These are phyloP conservation scores for Penicillium crystallinum DNA, from an alignment of 495 filamentous ascomycete species.

Conservation along the genomic window DNA sequence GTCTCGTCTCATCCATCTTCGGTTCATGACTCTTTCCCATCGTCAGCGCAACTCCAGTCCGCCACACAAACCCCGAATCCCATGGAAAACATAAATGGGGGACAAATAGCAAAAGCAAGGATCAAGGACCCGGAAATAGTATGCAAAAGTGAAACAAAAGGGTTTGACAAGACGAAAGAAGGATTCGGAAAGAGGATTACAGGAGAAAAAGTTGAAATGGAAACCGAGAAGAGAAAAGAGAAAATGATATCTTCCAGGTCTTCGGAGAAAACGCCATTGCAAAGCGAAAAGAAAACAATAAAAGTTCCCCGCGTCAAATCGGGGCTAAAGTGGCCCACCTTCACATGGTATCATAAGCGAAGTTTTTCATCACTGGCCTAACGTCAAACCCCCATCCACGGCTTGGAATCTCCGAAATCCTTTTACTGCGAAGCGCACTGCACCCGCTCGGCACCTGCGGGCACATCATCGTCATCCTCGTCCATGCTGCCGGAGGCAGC, in stretches of 20 bases:
- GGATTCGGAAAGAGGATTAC: constrained; percentile 10
- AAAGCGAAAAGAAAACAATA: constrained; percentile 32
- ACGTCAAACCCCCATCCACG: constrained; percentile 12
- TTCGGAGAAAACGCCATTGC: constrained; percentile 40
- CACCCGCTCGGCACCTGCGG: constrained; percentile 81
- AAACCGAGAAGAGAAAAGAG: constrained; percentile 7
- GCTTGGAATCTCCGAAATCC: constrained; percentile 9
- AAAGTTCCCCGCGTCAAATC: constrained; percentile 7
- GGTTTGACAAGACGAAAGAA: neutral
- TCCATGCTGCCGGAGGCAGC: constrained; percentile 64
- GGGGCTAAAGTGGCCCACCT: constrained; percentile 13
- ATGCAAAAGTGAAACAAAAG: constrained; percentile 11
- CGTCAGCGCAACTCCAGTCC: constrained; percentile 12
- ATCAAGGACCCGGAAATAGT: constrained; percentile 1
- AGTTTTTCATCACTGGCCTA: constrained; percentile 31
- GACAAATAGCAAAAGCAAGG: constrained; percentile 1
- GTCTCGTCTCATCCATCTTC: constrained; percentile 10
- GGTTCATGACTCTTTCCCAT: constrained; percentile 15
- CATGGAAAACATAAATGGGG: constrained; percentile 6
- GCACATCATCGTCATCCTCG: constrained; percentile 73
- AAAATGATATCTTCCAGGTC: constrained; percentile 30
- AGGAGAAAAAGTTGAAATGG: constrained; percentile 4
- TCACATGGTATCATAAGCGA: constrained; percentile 45
- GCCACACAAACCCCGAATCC: constrained; percentile 1
- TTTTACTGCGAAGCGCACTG: constrained; percentile 96